Conservation (phyloP, 1,139 yeast species). For the Blastobotrys capitulatus region DNA sequence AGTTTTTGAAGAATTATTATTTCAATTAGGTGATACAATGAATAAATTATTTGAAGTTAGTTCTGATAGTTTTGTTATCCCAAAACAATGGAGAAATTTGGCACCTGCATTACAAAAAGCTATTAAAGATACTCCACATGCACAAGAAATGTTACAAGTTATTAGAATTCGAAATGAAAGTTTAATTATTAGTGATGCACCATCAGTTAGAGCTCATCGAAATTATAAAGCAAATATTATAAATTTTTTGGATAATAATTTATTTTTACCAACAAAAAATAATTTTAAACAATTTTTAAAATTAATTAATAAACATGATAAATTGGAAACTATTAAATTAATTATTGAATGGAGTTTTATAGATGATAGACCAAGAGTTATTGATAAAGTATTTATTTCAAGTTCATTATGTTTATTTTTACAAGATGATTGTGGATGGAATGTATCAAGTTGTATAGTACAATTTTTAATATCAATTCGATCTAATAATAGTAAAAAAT, state of each 20-base stretch:
- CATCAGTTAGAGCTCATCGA: constrained; percentile 20
- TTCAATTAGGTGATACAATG: constrained; percentile 15
- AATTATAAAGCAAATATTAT: constrained; percentile 20
- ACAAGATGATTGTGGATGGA: constrained; percentile 21
- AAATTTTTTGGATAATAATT: constrained; percentile 22
- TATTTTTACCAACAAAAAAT: not conserved
- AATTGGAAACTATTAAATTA: constrained; percentile 20
- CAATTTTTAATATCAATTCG: constrained; percentile 26
- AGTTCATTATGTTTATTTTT: constrained; percentile 22
- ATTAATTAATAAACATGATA: constrained; percentile 17
- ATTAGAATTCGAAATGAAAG: constrained; percentile 27
- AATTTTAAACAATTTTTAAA: constrained; percentile 13
- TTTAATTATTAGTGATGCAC: constrained; percentile 24
- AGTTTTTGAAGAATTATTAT: constrained; percentile 26
- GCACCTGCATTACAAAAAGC: constrained; percentile 48
- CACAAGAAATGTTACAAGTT: constrained; percentile 32
- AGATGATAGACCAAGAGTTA: constrained; percentile 18
- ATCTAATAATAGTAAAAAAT: constrained; percentile 14
- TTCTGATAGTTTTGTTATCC: constrained; percentile 70
- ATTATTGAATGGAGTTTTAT: constrained; percentile 32
- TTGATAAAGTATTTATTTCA: constrained; percentile 25
- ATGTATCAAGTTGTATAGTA: constrained; percentile 27
- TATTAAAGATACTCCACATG: constrained; percentile 21
- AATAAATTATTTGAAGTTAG: constrained; percentile 45
- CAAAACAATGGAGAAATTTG: constrained; percentile 62